Evolutionary conservation across 2,329 filamentous ascomycete species (phyloP).

Genomic region (Calonectria naviculata): DNA sequence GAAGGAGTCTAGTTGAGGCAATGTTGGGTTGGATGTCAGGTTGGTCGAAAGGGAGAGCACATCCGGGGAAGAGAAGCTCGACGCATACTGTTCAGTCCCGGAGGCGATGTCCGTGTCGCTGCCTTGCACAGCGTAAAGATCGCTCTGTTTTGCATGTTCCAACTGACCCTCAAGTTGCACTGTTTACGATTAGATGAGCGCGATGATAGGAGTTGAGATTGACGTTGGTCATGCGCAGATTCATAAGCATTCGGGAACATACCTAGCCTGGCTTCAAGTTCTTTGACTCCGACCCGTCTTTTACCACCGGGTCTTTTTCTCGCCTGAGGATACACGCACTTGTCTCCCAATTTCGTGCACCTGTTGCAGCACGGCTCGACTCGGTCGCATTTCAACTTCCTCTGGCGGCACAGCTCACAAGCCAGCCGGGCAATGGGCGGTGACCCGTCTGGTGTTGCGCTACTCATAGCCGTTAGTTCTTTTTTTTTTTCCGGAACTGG

Average conservation of each 20-base stretch:
- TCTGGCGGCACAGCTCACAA: not conserved
- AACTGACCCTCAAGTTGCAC: not conserved
- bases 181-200: not conserved
- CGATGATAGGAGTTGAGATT: not conserved
- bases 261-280: not conserved
- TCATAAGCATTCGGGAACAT: not conserved
- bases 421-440: not conserved
- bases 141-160: not conserved
- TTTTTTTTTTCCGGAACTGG: not conserved
- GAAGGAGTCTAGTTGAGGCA: not conserved
- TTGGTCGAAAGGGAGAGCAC: not conserved
- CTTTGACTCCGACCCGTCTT: not conserved
- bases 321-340: not conserved
- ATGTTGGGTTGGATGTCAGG: not conserved
- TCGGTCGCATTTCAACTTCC: not conserved
- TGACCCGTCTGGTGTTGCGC: not conserved
- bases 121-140: not conserved
- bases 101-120: not conserved
- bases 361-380: not conserved
- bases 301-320: not conserved
- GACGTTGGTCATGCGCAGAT: not conserved
- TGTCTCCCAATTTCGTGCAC: not conserved
- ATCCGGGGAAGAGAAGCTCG: not conserved
- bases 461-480: not conserved
- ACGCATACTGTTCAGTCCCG: not conserved